Conservation (phyloP, 345 rosid genomes). For the Hibiscus syriacus region DNA sequence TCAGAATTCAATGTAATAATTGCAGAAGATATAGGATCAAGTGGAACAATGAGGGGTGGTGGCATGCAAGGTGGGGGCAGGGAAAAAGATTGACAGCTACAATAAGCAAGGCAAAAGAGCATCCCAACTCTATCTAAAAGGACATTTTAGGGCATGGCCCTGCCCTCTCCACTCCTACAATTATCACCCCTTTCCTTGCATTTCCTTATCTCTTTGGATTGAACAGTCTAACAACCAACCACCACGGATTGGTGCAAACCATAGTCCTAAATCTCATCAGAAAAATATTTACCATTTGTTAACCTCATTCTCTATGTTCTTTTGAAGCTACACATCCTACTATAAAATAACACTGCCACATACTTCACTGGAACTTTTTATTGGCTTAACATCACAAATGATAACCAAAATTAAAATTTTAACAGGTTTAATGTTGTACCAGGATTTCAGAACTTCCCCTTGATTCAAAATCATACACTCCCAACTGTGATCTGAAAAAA, state of each 20-base stretch:
- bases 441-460: too few species aligned
- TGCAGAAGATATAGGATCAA: constrained; percentile 19
- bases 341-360: too few species aligned
- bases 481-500: too few species aligned
- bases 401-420: not conserved
- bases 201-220: too few species aligned
- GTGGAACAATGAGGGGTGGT: constrained; percentile 12
- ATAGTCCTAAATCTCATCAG: constrained; percentile 13
- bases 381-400: not conserved
- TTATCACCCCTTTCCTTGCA: constrained; percentile 23
- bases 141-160: constrained; percentile 21
- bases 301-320: not conserved
- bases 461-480: too few species aligned
- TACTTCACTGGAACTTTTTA: too few species aligned
- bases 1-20: not conserved
- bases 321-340: too few species aligned
- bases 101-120: constrained; percentile 20
- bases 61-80: too few species aligned
- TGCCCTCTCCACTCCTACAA: constrained; percentile 13
- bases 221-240: too few species aligned
- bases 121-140: constrained; percentile 11
- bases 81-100: too few species aligned
- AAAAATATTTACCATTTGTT: not conserved
- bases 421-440: not conserved
- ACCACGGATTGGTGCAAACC: constrained; percentile 21